A percentile compares a stretch with the other conserved stretches of the same genome.
These are phyloP conservation scores for Nicotiana knightiana DNA, from an alignment of 257 asterid genomes.

Conservation along the genomic window DNA sequence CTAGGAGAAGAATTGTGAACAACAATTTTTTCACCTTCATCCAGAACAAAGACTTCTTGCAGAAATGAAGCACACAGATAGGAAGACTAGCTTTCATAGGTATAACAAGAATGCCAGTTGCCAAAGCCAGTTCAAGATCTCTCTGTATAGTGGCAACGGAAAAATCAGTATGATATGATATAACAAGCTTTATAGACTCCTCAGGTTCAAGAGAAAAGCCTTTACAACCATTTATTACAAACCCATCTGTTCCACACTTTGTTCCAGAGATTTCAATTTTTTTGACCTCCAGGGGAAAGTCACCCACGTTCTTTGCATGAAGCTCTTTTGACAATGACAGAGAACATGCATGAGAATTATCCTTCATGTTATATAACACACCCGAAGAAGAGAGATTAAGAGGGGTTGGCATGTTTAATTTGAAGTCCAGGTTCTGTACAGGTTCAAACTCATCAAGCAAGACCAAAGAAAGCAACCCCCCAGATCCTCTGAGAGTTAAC, in stretches of 20 bases:
- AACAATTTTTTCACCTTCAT: slow-evolving; percentile 37
- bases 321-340: slow-evolving; percentile 56
- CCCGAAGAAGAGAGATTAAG: slow-evolving; percentile 40
- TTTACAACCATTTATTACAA: slow-evolving; percentile 45
- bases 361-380: slow-evolving; percentile 20
- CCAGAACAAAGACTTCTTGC: slow-evolving; percentile 62
- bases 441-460: slow-evolving; percentile 58
- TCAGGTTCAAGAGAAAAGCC: slow-evolving; percentile 80
- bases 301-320: slow-evolving; percentile 73
- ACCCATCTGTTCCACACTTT: slow-evolving; percentile 71
- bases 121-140: slow-evolving; percentile 62
- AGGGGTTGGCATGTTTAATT: slow-evolving; percentile 32
- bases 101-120: slow-evolving; percentile 62
- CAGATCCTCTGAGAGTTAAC: slow-evolving; percentile 66
- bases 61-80: slow-evolving; percentile 41
- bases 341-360: slow-evolving; percentile 40
- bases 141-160: slow-evolving; percentile 54
- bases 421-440: slow-evolving; percentile 58
- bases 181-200: slow-evolving; percentile 47
- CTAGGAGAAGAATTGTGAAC: slow-evolving; percentile 31
- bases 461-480: slow-evolving; percentile 65
- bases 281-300: slow-evolving; percentile 60
- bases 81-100: slow-evolving; percentile 87
- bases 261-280: slow-evolving; percentile 68
- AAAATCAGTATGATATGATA: slow-evolving; percentile 65